A percentile compares a stretch with the other conserved stretches of the same genome.
Conservation (phyloP, 2,329 filamentous ascomycete species). For the Setomelanomma holmii region DNA sequence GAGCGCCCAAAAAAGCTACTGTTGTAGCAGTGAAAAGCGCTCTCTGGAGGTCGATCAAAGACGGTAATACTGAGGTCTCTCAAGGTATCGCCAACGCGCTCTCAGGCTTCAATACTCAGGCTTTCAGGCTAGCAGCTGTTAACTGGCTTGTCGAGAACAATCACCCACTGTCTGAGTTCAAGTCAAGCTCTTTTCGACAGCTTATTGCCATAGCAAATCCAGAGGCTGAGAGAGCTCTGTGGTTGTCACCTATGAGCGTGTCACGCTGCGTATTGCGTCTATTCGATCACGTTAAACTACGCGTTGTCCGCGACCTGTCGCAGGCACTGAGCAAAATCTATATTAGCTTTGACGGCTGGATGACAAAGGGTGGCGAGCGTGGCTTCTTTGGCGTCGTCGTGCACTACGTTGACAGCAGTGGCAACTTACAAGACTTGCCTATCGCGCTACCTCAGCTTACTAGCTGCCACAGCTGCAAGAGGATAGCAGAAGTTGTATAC, state of each 20-base stretch:
- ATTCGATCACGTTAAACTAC: not conserved
- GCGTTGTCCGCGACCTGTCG: no score
- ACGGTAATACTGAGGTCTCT: no score
- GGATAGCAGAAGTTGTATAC: no score
- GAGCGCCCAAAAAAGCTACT: no score
- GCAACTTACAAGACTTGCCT: not conserved
- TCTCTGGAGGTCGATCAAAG: no score
- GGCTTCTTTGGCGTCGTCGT: constrained; percentile 6
- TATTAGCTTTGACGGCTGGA: no score
- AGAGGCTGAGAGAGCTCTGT: no score
- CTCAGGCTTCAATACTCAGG: not conserved
- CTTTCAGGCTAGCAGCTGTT: constrained; percentile 1
- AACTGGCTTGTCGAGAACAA: constrained; percentile 3
- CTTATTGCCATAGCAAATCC: constrained; percentile 2
- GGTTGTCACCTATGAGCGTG: not conserved
- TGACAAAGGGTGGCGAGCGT: no score
- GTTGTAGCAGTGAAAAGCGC: no score
- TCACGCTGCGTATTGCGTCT: not conserved
- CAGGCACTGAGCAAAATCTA: no score
- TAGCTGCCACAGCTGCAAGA: no score
- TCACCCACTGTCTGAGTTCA: not conserved
- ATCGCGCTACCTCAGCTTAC: constrained; percentile 1
- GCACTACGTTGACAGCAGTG: not conserved
- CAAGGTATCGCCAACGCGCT: not conserved
- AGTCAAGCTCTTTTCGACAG: constrained; percentile 1